A percentile compares a stretch with the other conserved stretches of the same genome.
Evolutionary conservation across 2,329 filamentous ascomycete species (phyloP).

Genomic region (Alternaria incomplexa): DNA sequence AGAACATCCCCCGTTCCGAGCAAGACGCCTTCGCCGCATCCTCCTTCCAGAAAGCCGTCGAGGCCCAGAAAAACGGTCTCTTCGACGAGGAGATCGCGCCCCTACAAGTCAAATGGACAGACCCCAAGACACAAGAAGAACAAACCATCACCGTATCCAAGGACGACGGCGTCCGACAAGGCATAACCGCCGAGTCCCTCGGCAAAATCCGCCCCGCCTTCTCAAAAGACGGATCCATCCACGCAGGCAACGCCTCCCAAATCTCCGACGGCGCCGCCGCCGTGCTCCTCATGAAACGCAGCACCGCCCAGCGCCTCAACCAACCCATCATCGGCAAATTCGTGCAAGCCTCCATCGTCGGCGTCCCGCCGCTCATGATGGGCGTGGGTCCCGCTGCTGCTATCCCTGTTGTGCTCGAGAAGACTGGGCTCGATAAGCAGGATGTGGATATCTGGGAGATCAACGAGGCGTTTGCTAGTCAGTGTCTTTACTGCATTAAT

Average conservation of each 20-base stretch:
- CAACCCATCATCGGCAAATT: constrained; percentile 93
- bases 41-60: constrained; percentile 87
- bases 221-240: constrained; percentile 88
- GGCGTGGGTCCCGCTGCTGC: constrained; percentile 94
- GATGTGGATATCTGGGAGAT: constrained; percentile 98
- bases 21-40: constrained; percentile 95
- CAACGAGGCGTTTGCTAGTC: constrained; percentile 97
- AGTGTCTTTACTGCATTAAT: constrained; percentile 92
- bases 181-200: constrained; percentile 87
- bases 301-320: constrained; percentile 84
- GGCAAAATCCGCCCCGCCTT: constrained; percentile 90
- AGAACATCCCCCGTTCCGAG: constrained; percentile 69
- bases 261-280: constrained; percentile 94
- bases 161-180: constrained; percentile 86
- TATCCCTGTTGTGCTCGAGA: constrained; percentile 88
- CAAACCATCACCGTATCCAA: constrained; percentile 81
- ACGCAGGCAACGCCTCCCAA: constrained; percentile 94
- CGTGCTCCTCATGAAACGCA: constrained; percentile 93
- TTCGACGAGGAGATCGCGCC: constrained; percentile 93
- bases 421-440: constrained; percentile 79
- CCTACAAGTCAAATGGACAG: constrained; percentile 82
- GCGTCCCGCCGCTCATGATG: constrained; percentile 93
- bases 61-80: constrained; percentile 85
- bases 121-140: constrained; percentile 87
- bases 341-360: constrained; percentile 82